Conservation (phyloP, 306 rosid genomes). For the Calophaca sinica region DNA sequence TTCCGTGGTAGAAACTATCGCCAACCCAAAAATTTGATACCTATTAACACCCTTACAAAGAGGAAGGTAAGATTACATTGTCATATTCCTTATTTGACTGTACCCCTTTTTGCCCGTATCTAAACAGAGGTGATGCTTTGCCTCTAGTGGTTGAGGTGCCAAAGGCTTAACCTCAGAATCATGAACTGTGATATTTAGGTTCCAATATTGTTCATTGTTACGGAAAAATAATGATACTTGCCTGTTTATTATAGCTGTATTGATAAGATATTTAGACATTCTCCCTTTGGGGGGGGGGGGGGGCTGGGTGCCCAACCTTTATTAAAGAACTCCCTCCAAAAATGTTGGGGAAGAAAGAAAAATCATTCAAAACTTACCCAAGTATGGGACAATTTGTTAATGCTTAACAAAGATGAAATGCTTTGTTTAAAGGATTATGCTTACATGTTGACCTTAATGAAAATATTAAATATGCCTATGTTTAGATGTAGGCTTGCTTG, state of each 20-base stretch:
- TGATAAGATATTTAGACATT: too few species aligned
- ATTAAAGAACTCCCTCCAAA: not conserved
- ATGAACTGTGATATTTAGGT: not conserved
- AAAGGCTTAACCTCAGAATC: not conserved
- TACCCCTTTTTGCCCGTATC: not conserved
- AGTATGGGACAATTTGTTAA: constrained; percentile 5
- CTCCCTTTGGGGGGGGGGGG: too few species aligned
- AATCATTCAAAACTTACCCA: not conserved
- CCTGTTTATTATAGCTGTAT: constrained; percentile 7
- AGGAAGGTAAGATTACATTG: constrained; percentile 74
- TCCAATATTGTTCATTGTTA: constrained; percentile 23
- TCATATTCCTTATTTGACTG: constrained; percentile 28
- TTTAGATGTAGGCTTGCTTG: constrained; percentile 27
- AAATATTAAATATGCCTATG: not conserved
- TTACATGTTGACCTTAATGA: constrained; percentile 9
- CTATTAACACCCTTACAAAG: constrained; percentile 96
- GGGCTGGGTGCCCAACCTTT: not conserved
- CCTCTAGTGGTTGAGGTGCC: constrained; percentile 26
- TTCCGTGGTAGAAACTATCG: constrained; percentile 97
- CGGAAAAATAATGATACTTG: not conserved
- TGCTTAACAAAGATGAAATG: not conserved
- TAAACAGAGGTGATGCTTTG: not conserved
- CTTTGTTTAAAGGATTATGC: constrained; percentile 22
- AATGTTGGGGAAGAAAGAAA: not conserved
- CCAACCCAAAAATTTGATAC: constrained; percentile 94